Conservation (phyloP, 352 stramenopile species). For the Pythium scleroteichum region DNA sequence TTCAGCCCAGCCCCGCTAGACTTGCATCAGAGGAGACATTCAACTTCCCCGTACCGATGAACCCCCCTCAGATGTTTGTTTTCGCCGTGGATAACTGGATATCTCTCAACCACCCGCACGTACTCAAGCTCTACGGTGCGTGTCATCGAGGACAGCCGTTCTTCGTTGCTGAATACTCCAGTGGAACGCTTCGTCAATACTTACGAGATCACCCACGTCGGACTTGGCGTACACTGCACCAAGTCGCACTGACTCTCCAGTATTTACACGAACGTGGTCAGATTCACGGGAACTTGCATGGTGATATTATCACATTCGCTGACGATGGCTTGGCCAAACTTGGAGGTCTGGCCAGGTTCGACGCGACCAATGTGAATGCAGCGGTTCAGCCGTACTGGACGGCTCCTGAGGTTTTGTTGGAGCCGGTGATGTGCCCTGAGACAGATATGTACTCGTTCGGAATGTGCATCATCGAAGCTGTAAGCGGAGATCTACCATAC, state of each 20-base stretch:
- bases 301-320: conserved; percentile 25
- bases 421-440: background rate
- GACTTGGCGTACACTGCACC: conserved; percentile 34
- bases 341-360: conserved; percentile 11
- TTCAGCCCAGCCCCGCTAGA: too few species aligned
- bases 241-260: conserved; percentile 47
- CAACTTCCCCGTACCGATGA: too few species aligned
- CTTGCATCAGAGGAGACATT: too few species aligned
- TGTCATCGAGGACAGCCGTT: conserved; percentile 13
- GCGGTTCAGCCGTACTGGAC: conserved; percentile 6
- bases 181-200: conserved; percentile 4
- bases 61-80: too few species aligned
- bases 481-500: conserved; percentile 18
- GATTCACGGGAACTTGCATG: conserved; percentile 20
- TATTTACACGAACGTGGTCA: conserved; percentile 70
- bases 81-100: background rate
- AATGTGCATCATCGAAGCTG: conserved; percentile 38
- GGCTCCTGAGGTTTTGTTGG: conserved; percentile 23
- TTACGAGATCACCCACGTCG: conserved; percentile 20
- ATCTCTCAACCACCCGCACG: conserved; percentile 10
- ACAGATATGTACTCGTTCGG: conserved; percentile 35
- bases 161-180: conserved; percentile 12
- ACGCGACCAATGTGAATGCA: background rate
- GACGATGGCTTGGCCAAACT: conserved; percentile 23
- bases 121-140: conserved; percentile 10